Evolutionary conservation across 2,329 filamentous ascomycete genomes (phyloP).

Genomic region (Hymenoscyphus fructigenus): DNA sequence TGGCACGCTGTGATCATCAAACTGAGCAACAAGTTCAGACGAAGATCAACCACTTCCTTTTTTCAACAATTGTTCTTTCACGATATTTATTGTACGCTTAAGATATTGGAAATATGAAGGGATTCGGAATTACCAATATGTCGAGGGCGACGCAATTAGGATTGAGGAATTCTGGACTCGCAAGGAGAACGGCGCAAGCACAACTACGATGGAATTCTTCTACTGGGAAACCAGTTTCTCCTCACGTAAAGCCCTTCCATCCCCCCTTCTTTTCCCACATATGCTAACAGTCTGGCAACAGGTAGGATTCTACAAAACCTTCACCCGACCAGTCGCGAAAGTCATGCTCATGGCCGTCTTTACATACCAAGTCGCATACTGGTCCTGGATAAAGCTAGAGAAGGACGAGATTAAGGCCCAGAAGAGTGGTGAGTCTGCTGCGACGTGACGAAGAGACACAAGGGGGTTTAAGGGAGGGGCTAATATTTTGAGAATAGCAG

Average conservation of each 20-base stretch:
- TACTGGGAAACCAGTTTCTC: slow-evolving; percentile 7
- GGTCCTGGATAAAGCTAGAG: slow-evolving; percentile 72
- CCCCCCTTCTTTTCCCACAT: slow-evolving; percentile 22
- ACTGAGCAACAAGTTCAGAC: background rate
- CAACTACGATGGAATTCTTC: slow-evolving; percentile 11
- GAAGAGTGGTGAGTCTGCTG: slow-evolving; percentile 49
- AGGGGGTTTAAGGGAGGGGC: background rate
- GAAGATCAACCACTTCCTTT: background rate
- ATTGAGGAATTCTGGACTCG: background rate
- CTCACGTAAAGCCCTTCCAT: slow-evolving; percentile 1
- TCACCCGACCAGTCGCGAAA: slow-evolving; percentile 71
- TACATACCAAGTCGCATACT: slow-evolving; percentile 77
- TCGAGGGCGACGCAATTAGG: background rate
- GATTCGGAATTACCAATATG: background rate
- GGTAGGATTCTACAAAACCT: slow-evolving; percentile 72
- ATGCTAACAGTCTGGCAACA: slow-evolving; percentile 34
- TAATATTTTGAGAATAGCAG: slow-evolving; percentile 8
- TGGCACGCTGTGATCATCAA: background rate
- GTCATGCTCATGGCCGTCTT: slow-evolving; percentile 72
- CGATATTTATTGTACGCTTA: background rate
- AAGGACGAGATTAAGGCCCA: slow-evolving; percentile 64
- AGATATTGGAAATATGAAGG: background rate
- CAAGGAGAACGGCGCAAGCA: background rate
- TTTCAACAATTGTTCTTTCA: background rate
- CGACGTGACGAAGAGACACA: no score